Evolutionary conservation across 805 yeast genomes (phyloP).

Genomic region (Teunomyces funiuensis): DNA sequence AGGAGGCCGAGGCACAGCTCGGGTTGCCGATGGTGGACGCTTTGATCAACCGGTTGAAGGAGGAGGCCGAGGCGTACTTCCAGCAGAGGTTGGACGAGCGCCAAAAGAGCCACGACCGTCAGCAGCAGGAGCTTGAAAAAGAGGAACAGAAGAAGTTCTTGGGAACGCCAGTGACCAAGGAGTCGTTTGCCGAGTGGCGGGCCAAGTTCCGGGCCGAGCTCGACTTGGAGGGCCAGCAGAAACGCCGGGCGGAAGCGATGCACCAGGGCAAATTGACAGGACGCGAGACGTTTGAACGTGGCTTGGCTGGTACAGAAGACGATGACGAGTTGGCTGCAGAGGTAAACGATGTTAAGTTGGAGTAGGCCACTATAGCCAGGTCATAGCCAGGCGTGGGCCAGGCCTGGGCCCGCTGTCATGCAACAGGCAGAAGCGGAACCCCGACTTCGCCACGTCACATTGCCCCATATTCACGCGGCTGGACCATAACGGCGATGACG

Average conservation of each 20-base stretch:
- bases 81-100: conserved; percentile 51
- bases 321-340: conserved; percentile 26
- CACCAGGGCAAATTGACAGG: conserved; percentile 84
- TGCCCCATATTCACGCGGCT: no score
- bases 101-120: conserved; percentile 60
- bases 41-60: conserved; percentile 73
- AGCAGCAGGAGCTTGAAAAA: conserved; percentile 62
- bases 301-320: conserved; percentile 73
- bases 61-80: conserved; percentile 71
- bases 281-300: conserved; percentile 83
- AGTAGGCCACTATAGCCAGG: no score
- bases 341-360: conserved; percentile 9
- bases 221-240: conserved; percentile 62
- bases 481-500: no score
- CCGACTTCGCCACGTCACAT: no score
- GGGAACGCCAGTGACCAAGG: conserved; percentile 87
- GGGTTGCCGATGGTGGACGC: conserved; percentile 95
- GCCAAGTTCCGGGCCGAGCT: conserved; percentile 65
- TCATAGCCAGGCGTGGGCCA: no score
- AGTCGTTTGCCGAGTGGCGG: conserved; percentile 76
- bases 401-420: no score
- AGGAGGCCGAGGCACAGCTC: conserved; percentile 71
- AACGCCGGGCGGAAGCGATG: conserved; percentile 50
- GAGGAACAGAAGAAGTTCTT: conserved; percentile 86
- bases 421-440: no score